These are phyloP conservation scores for Arthrobotrys sphaeroides DNA, from an alignment of 2,329 filamentous ascomycete genomes.

Conservation along the genomic window DNA sequence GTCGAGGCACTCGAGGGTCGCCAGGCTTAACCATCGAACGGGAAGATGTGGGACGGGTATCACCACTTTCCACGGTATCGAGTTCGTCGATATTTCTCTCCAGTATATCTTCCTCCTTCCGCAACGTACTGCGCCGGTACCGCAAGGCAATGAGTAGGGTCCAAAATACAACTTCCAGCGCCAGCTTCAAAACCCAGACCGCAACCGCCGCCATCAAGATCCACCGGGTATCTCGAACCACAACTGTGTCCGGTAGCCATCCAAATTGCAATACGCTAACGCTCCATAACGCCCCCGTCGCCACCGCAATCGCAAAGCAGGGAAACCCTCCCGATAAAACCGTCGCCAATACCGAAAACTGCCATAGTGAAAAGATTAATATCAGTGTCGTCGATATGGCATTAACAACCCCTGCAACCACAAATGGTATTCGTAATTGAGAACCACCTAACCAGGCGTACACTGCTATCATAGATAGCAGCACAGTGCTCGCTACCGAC, in stretches of 20 bases:
- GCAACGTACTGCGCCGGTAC: constrained; percentile 18
- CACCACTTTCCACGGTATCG: background rate
- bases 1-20: constrained; percentile 7
- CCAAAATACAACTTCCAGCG: constrained; percentile 47
- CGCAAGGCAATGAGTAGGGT: constrained; percentile 34
- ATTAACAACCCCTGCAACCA: constrained; percentile 33
- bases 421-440: constrained; percentile 45
- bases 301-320: constrained; percentile 18
- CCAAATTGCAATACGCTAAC: constrained; percentile 43
- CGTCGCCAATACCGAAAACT: constrained; percentile 31
- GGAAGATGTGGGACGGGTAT: constrained; percentile 10
- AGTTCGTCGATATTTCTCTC: constrained; percentile 4
- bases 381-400: constrained; percentile 42
- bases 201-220: constrained; percentile 46
- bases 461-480: constrained; percentile 49
- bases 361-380: constrained; percentile 47
- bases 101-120: constrained; percentile 23
- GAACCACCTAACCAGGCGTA: constrained; percentile 39
- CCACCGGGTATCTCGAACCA: constrained; percentile 43
- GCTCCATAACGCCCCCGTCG: constrained; percentile 39
- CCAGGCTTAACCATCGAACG: constrained; percentile 17
- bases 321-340: constrained; percentile 36
- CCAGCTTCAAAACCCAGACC: constrained; percentile 39
- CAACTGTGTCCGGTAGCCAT: constrained; percentile 38
- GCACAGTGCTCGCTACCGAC: constrained; percentile 33